A percentile compares a stretch with the other conserved stretches of the same genome.
Evolutionary conservation across 208 protist genomes (phyloP).

Genomic region (Naegleria lovaniensis): DNA sequence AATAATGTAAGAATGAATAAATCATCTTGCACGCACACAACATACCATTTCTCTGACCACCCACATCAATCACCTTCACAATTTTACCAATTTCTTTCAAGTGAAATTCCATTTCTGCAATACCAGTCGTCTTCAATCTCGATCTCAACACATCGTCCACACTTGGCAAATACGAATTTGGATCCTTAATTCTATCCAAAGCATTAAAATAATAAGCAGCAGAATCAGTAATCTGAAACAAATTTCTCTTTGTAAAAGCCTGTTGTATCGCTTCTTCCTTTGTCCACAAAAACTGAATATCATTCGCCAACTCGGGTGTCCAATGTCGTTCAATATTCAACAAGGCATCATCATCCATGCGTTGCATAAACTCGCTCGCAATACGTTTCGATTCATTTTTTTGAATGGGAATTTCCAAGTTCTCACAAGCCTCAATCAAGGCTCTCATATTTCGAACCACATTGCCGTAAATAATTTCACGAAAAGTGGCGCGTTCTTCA

Average conservation of each 20-base stretch:
- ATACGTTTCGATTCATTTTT: not conserved
- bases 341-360: not conserved
- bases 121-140: conserved; percentile 35
- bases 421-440: not conserved
- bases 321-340: not conserved
- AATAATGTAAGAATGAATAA: conserved; percentile 27
- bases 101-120: conserved; percentile 26
- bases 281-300: conserved; percentile 51
- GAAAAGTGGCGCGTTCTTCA: not conserved
- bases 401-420: not conserved
- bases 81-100: conserved; percentile 17
- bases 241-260: conserved; percentile 25
- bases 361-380: conserved; percentile 26
- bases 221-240: conserved; percentile 54
- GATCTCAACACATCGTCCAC: conserved; percentile 29
- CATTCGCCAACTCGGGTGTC: conserved; percentile 13
- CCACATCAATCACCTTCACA: conserved; percentile 16
- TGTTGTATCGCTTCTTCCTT: conserved; percentile 40
- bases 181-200: conserved; percentile 14
- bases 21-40: conserved; percentile 36
- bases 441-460: not conserved
- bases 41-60: not conserved
- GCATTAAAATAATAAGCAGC: conserved; percentile 43
- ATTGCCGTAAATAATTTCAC: conserved; percentile 20
- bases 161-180: conserved; percentile 23